Base-by-base conservation (phyloP, 176 grass and related monocot species). In the Puya raimondii region DNA sequence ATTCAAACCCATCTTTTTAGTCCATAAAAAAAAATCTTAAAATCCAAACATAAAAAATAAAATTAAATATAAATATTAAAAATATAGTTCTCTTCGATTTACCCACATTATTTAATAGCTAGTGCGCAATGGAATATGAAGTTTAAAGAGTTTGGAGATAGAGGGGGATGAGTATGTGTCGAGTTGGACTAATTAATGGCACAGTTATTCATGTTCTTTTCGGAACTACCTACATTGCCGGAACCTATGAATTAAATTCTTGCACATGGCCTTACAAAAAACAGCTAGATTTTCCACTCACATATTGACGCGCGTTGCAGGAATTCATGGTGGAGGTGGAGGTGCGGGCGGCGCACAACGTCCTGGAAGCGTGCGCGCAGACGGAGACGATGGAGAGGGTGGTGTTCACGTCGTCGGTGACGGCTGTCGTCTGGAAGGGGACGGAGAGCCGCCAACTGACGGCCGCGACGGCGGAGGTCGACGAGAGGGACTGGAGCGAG, bases 401-500 rank as follows among this genome's bases (percentile, higher is more conserved):
- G 0, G 94, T 97, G 54, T 97, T 97, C 84, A 92, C 89, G 2
- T 97, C 94, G 14, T 97, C 94, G 51, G 84, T 90, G 63, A 97
- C 94, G 7, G 94, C 94, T 47, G 84, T 88, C 69, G 82, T 97
- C 9, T 97, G 94, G 94, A 73, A 66, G 52, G 79, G 80, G 48
- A 66, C 23, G 68, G 23, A 23, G 23, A 23, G 23, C 23, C 23
- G 23, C 23, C 23, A 23, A 23, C 23, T 23, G 23, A 23, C 23
- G 23, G 1, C 23, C 50, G 64, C 20, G 66, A 83, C 50, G 2
- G 27, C 9, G 4, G 75, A 68, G 1, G 51, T 83, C 7, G 86
- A 97, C 33, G 94, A 97, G 89, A 84, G 23, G 76, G 77, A 66
- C 73, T 97, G 94, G 94, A 97, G 94, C 74, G 94, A 97, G 67